Evolutionary conservation across 495 filamentous ascomycete species (phyloP).

Genomic region (Lindgomyces ingoldianus): DNA sequence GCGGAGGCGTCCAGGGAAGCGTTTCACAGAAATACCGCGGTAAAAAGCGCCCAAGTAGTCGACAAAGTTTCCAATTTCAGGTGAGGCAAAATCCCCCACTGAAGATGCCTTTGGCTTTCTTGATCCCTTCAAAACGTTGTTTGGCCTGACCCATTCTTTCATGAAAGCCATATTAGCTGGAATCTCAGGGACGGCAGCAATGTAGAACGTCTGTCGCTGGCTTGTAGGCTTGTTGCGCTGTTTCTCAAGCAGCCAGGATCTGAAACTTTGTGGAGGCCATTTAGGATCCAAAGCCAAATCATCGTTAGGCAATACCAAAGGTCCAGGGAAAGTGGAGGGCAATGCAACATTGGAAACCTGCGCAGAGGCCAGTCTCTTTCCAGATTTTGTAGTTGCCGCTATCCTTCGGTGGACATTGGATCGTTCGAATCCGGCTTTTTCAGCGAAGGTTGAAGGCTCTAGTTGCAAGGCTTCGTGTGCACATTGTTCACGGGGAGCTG

Average conservation of each 20-base stretch:
- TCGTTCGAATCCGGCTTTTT: slow-evolving; percentile 12
- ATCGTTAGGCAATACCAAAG: slow-evolving; percentile 62
- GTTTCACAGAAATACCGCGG: slow-evolving; percentile 56
- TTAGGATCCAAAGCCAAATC: slow-evolving; percentile 58
- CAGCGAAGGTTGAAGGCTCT: slow-evolving; percentile 14
- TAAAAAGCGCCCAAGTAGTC: slow-evolving; percentile 64
- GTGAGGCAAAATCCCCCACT: slow-evolving; percentile 7
- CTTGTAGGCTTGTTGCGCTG: slow-evolving; percentile 56
- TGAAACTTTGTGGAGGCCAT: slow-evolving; percentile 59
- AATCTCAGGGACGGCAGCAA: slow-evolving; percentile 51
- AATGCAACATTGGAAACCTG: background rate
- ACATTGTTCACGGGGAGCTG: background rate
- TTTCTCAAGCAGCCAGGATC: slow-evolving; percentile 52
- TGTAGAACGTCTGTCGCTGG: slow-evolving; percentile 55
- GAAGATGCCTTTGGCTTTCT: background rate
- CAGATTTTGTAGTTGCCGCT: slow-evolving; percentile 8
- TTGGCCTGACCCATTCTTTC: background rate
- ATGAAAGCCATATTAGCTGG: slow-evolving; percentile 32
- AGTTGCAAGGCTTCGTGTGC: slow-evolving; percentile 9
- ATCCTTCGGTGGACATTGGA: background rate
- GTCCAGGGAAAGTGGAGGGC: slow-evolving; percentile 55
- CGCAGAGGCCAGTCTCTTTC: background rate
- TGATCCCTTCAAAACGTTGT: no score
- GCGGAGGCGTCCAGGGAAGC: slow-evolving; percentile 40
- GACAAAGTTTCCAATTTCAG: slow-evolving; percentile 45